Base-by-base conservation (phyloP, 2,329 filamentous ascomycete genomes). In the Aspergillus transmontanensis region DNA sequence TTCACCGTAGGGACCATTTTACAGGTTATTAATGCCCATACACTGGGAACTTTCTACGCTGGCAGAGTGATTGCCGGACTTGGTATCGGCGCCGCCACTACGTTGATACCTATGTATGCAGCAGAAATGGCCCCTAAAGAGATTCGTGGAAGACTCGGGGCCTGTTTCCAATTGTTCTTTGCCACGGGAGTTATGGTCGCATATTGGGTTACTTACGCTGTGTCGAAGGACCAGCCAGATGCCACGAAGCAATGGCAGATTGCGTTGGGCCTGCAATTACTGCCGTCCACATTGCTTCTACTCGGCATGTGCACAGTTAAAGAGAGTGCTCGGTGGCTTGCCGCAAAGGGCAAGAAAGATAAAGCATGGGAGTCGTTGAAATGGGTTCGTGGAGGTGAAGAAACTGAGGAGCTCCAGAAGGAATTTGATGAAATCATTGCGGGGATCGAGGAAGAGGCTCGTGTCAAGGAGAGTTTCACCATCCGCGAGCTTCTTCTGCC, bases 361-460 rank as follows among this genome's bases (percentile, higher is more conserved):
- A 77, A 85, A 66, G 83, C 82, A 2, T 73, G 81, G 61, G 72
- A 81, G 58, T 81, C 80, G 3, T 70, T 86, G n/a, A 76, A 80
- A 23, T 85, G 83, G 83, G 79, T 86, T 14, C 80, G 84, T 3
- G 83, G 82, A 4, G 83, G 81, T n/a, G 74, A 77, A 7, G 75
- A 78, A 39, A 75, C 71, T 1, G 67, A 74, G 10, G 76, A 76
- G 43, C 62, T 78, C 23, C 71, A 71, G 32, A 59, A 63, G 23
- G 76, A 79, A 61, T 79, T 78, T 36, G 68, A 73, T 51, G 77
- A 79, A 62, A 79, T 79, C 48, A 60, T 84, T 3, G 75, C 77
- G 1, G 81, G 81, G 16, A 80, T 86, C 56, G 77, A 81, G 46
- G 79, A 84, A 58, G 84, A 86, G 61, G 72, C 80, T 6, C 76